phyloP scores from a whole-genome alignment of 1,284 basidiomycete genomes.

The Cutaneotrichosporon daszewskae region DNA sequence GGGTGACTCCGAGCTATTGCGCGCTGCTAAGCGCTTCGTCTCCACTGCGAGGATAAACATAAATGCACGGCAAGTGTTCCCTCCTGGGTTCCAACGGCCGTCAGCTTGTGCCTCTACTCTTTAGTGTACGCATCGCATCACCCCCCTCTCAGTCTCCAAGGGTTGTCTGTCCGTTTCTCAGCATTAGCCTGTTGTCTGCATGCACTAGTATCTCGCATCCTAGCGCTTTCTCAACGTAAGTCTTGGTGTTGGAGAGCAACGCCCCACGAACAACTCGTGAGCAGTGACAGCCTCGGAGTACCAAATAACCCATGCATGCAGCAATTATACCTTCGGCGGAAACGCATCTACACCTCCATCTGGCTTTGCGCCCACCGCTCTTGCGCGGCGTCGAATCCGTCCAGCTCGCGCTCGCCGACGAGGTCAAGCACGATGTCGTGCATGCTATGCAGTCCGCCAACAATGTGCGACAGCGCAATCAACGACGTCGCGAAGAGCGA shows the following conservation, averaged over 20 bases:
- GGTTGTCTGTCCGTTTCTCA: too few relatives aligned
- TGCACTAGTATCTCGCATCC: too few relatives aligned
- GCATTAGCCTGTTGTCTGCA: too few relatives aligned
- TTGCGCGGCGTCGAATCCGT: conserved; percentile 32
- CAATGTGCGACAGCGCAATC: conserved; percentile 35
- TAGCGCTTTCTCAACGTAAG: too few relatives aligned
- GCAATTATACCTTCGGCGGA: too few relatives aligned
- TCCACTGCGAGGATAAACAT: conserved; percentile 61
- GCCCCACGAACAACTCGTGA: too few relatives aligned
- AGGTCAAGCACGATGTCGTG: conserved; percentile 30
- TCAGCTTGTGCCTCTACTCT: too few relatives aligned
- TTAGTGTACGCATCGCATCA: too few relatives aligned
- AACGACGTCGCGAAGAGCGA: conserved; percentile 39
- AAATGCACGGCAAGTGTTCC: conserved; percentile 73
- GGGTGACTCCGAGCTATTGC: conserved; percentile 27
- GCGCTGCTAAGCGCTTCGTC: conserved; percentile 57
- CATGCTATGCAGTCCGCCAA: conserved; percentile 34
- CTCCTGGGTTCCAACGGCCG: conserved; percentile 34
- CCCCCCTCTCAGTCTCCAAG: too few relatives aligned
- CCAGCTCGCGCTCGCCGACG: conserved; percentile 39
- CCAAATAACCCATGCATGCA: too few relatives aligned
- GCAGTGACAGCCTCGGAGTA: too few relatives aligned
- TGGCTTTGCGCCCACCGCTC: conserved; percentile 25
- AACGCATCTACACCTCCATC: neutral
- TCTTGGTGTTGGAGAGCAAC: too few relatives aligned